Conservation (phyloP, 1,139 yeast species). For the Meyerozyma smithsonii region DNA sequence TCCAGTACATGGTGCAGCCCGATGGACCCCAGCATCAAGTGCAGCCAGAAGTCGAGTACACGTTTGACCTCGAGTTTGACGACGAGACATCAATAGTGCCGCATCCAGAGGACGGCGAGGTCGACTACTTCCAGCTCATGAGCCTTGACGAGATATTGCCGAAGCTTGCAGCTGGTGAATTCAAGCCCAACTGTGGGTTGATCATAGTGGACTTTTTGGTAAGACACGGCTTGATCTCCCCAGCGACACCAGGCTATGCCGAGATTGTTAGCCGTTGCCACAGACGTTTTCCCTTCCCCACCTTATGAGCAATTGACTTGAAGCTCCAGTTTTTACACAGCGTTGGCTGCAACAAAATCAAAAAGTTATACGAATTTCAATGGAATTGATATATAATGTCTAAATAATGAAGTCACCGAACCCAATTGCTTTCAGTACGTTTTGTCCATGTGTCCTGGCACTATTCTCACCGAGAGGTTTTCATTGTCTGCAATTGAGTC, state of each 20-base stretch:
- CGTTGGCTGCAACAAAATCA: neutral
- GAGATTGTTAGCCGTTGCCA: constrained; percentile 60
- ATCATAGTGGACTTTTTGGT: constrained; percentile 79
- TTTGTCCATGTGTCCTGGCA: no score
- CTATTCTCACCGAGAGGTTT: no score
- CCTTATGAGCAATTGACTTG: constrained; percentile 14
- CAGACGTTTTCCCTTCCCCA: constrained; percentile 68
- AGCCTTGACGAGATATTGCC: constrained; percentile 50
- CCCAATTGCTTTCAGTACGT: no score
- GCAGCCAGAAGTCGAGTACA: constrained; percentile 86
- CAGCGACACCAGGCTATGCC: constrained; percentile 52
- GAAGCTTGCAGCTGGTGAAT: constrained; percentile 49
- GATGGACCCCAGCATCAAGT: constrained; percentile 44
- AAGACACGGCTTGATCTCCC: constrained; percentile 67
- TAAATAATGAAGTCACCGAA: no score
- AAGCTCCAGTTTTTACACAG: neutral
- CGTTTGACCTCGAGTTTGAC: constrained; percentile 66
- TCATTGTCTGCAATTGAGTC: no score
- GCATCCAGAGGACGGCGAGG: constrained; percentile 80
- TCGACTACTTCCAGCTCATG: constrained; percentile 65
- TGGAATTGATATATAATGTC: neutral
- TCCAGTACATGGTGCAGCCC: constrained; percentile 58
- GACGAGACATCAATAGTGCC: constrained; percentile 48
- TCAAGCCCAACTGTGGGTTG: constrained; percentile 86
- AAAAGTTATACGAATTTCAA: neutral